Base-by-base conservation (phyloP, 768 basidiomycete genomes). In the Amanita exitialis region DNA sequence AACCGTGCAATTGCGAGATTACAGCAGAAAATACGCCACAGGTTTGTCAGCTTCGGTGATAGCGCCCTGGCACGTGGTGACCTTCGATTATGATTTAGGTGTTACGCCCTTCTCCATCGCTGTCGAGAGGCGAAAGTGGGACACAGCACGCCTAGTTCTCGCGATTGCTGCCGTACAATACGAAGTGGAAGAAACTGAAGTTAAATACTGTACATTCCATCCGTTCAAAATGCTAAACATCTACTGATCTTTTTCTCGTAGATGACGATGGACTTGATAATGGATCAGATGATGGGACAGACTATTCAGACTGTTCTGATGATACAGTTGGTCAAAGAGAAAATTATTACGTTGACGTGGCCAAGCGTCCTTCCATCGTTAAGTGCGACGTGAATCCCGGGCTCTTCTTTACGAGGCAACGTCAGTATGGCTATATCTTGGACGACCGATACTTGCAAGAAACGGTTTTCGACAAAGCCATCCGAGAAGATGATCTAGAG, bases 151-250 rank as follows among this genome's bases (percentile, higher is more conserved):
- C 15, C 62, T 81, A 4, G 69, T 83, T 15, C 58, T 82, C 23
- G 74, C 76, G 1, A 80, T 82, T 53, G 71, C 77, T 4, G 62
- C 64, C 1, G 74, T 79, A 9, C 81, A 84, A 58, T 77, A 78
- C 54, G 66, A 72, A 37, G 34, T 5, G 16, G 44, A 46, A 23
- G 50, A 52, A 35, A n/a, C 44, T 23, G 44, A 36, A 18, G 18
- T 15, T 43, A 16, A 25, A 21, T 52, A 44, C 35, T 52, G 50
- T 45, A 45, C 16, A 4, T 49, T 27, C 15, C 39, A 25, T 10
- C 18, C 16, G 9, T 44, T 27, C 25, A 27, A 51, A 6, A 16
- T 3, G 10, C 30, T 44, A 25, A 15, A 37, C 15, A 10, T 16
- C 18, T 45, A 44, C 21, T 54, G 21, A 53, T 44, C 20, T 47